Evolutionary conservation across 2,329 filamentous ascomycete genomes (phyloP), one percentile per base, ranked within the genome.

Genomic region (Trichoderma sp.): DNA sequence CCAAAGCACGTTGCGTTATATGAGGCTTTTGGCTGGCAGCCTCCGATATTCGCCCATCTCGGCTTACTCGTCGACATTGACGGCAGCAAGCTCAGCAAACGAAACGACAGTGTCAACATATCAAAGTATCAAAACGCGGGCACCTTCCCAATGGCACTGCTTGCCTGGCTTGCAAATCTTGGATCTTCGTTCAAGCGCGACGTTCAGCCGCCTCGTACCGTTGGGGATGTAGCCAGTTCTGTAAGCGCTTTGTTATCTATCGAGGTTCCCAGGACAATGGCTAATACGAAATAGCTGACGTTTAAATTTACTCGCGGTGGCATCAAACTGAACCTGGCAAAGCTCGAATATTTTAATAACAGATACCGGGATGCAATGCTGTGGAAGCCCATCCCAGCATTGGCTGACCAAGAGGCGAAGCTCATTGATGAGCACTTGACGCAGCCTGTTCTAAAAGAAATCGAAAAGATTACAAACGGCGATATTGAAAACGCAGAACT

Each of bases 261-360:
- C 11, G 4, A 34, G 28, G 1, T 26, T 2, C 0, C 34, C 16
- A 11, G 37, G 34, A 39, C 18, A 13, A 4, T 30, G 58, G 56
- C 76, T 80, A 66, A 82, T 61, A 43, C 54, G 16, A 28, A 5
- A 18, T 70, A 93, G 87, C 95, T 97, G 77, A 89, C 90, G 56
- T 85, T 97, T 72, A 94, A 93, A 76, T 96, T 97, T 80, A 98
- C 94, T 3, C 92, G 91, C 74, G 95, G 95, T 11, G 94, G 97
- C 77, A 93, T 94, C 7, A 90, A 91, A 16, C 92, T 97, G 21
- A 89, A 91, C 24, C 86, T 90, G 61, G 88, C 89, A 59, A 99
- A 98, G 77, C 85, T 98, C 18, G 86, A 88, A 74, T 93, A 90
- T 77, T 86, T 98, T 59, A 93, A 97, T 75, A 88, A 87, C 73